These are phyloP conservation scores for Vitis hybrid DNA, from an alignment of 177 flowering plant genomes.

Conservation along the genomic window DNA sequence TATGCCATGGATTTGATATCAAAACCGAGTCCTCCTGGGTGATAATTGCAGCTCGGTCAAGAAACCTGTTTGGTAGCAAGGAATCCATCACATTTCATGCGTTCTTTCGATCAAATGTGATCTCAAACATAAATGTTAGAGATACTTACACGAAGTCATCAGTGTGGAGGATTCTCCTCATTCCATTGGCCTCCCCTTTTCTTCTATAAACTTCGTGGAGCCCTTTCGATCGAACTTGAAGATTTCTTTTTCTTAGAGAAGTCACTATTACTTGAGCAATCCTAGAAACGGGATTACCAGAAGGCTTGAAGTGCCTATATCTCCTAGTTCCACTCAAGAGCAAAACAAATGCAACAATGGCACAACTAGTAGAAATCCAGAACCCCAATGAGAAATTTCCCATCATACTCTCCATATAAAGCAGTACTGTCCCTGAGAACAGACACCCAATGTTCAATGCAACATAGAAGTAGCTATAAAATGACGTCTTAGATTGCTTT, in stretches of 20 bases:
- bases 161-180: conserved; percentile 42
- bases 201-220: conserved; percentile 35
- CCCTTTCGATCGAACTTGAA: conserved; percentile 20
- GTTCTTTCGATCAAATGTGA: no score
- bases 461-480: conserved; percentile 42
- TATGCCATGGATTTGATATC: conserved; percentile 33
- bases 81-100: neutral
- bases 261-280: conserved; percentile 48
- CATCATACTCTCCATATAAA: conserved; percentile 25
- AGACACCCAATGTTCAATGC: conserved; percentile 46
- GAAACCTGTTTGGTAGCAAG: conserved; percentile 27
- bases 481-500: conserved; percentile 28
- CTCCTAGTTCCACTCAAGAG: conserved; percentile 29
- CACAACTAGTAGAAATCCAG: conserved; percentile 36
- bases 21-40: conserved; percentile 11
- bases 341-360: conserved; percentile 19
- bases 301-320: conserved; percentile 39
- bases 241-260: conserved; percentile 25
- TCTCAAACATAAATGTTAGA: neutral
- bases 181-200: conserved; percentile 17
- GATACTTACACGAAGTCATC: conserved; percentile 44
- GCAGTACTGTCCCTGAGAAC: conserved; percentile 39
- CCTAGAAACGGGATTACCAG: conserved; percentile 46
- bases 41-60: conserved; percentile 42
- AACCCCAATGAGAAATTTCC: conserved; percentile 46